phyloP scores from a whole-genome alignment of 352 stramenopile species.

The Globisporangium camurandrum region DNA sequence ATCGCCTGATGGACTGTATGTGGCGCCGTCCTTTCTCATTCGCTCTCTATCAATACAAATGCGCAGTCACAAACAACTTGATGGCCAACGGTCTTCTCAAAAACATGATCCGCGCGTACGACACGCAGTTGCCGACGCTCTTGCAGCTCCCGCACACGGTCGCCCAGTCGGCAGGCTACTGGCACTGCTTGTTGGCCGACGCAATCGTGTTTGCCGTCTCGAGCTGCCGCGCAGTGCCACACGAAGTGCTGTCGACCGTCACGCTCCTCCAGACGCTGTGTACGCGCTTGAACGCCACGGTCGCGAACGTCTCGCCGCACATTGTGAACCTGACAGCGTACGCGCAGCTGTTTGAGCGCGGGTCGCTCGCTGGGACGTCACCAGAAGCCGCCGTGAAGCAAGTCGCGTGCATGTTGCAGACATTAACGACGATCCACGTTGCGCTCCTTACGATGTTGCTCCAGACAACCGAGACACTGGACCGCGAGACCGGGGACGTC shows the following conservation, averaged over 20 bases:
- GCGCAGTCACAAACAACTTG: slow-evolving; percentile 53
- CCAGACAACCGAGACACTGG: slow-evolving; percentile 45
- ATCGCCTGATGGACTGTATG: no score
- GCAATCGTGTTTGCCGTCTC: slow-evolving; percentile 55
- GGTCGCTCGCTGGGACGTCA: slow-evolving; percentile 49
- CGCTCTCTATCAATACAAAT: background rate
- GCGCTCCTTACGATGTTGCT: slow-evolving; percentile 54
- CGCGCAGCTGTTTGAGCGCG: slow-evolving; percentile 62
- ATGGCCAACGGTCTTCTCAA: slow-evolving; percentile 35
- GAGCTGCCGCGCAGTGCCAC: slow-evolving; percentile 36
- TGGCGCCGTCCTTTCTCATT: background rate
- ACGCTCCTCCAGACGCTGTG: slow-evolving; percentile 50
- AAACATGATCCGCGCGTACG: slow-evolving; percentile 41
- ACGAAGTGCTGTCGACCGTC: slow-evolving; percentile 48
- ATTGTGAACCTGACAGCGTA: slow-evolving; percentile 80
- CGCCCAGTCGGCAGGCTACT: slow-evolving; percentile 66
- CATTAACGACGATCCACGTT: slow-evolving; percentile 66
- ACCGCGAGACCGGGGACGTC: slow-evolving; percentile 52
- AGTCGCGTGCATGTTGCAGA: slow-evolving; percentile 67
- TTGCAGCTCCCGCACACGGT: slow-evolving; percentile 45
- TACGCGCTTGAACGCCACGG: slow-evolving; percentile 39
- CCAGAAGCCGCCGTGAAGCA: slow-evolving; percentile 64
- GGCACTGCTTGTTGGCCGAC: slow-evolving; percentile 67
- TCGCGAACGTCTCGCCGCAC: slow-evolving; percentile 70
- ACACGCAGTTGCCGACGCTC: slow-evolving; percentile 45